Base-by-base conservation (phyloP, 345 rosid species). In the Geranium brycei region DNA sequence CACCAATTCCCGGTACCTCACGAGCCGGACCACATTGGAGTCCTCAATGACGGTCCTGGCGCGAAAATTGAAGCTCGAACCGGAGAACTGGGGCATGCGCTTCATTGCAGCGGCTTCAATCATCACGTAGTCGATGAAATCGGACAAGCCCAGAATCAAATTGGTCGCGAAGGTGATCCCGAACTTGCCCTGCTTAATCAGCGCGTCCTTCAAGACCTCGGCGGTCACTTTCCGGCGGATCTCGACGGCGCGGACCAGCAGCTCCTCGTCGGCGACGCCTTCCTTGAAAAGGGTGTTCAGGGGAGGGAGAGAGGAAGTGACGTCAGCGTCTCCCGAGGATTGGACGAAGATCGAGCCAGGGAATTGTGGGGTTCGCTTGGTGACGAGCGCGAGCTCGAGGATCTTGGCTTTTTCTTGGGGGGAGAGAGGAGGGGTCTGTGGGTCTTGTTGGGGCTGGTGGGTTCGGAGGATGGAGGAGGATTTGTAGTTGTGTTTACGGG, bases 141-240 rank as follows among this genome's bases (percentile, higher is more conserved):
- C 86, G 35, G 78, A 71, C 69, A 88, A 64, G 66, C 80, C 79
- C 35, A 66, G 66, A 7, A 76, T 79, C 72, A 92, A 76, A 80
- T 87, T 89, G n/a, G 85, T 71, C 3, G 87, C 75, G 68, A 89
- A 89, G 0, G 97, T 89, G 17, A 89, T 83, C 61, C 98, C 97
- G 63, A 92, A 89, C 71, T 83, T 85, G 2, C 95, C 97, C 73
- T 75, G 78, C 71, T 78, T 83, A 73, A 69, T 79, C 78, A 86
- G 74, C 19, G 78, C 82, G 70, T 74, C 81, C 80, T 76, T 87
- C 32, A 87, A 73, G 61, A 89, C 81, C 86, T 87, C 95, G 1
- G 75, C 70, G 0, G 91, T 83, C 67, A 85, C 90, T 68, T 81
- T 87, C 72, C 98, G 75, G 60, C 97, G 76, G 53, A 83, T 81